Evolutionary conservation across 345 rosid genomes (phyloP), one percentile per base, ranked within the genome.

Genomic region (Populus deltoides): DNA sequence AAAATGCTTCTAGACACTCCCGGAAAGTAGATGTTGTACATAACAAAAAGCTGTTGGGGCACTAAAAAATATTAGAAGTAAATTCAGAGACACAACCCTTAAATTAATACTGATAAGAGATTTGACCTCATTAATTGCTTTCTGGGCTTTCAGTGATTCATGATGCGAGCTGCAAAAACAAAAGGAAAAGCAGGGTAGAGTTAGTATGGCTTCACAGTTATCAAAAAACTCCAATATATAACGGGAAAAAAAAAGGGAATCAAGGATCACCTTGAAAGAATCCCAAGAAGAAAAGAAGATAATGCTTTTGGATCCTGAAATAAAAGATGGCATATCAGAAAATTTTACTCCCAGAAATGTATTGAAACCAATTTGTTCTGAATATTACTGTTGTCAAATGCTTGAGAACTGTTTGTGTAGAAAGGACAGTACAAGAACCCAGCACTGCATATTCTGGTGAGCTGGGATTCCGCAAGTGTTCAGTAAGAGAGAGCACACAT

Each of bases 361-460:
- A 76, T 51, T 79, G 78, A 49, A 67, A 81, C 71, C 36, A 81
- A 72, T 71, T 74, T 77, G 70, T 39, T 73, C 55, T 57, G 68
- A 81, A 77, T 75, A 80, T 67, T 89, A 93, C 99, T 90, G 76
- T 84, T 73, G 97, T 91, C 90, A 96, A 90, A 90, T 93, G 97
- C 88, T 90, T 96, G 82, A 96, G 92, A 81, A 96, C 91, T 70
- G 94, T 92, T 79, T 93, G 97, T n/a, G 97, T 87, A 65, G 98
- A 89, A 71, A 96, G 94, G 79, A 93, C 85, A 25, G 94, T 89
- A 89, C 98, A 93, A 79, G 99, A 96, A 81, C 99, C 99, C 72
- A 96, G 86, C 77, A 96, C 93, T 22, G 85, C 90, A 85, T 88
- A 81, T 81, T 96, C 99, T 68, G 92, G 90, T 43, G 96, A 76